Conservation (phyloP, 108 stramenopile species). For the Pseudonitzschia multiseries region DNA sequence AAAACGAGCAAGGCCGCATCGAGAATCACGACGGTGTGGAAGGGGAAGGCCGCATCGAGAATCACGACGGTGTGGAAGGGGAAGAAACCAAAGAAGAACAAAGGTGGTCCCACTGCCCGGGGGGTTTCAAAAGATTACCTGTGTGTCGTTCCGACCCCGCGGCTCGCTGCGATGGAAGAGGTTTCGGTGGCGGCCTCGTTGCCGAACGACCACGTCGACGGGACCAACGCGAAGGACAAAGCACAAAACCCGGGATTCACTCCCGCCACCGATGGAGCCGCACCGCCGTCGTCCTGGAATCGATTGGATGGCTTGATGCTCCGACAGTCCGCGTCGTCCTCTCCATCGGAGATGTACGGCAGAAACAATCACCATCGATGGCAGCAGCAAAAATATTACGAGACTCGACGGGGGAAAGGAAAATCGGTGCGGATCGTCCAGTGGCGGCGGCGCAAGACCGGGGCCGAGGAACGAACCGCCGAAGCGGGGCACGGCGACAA, state of each 20-base stretch:
- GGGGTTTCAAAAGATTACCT: conserved; percentile 27
- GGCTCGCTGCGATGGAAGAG: conserved; percentile 4
- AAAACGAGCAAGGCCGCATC: conserved; percentile 81
- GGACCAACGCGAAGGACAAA: neutral
- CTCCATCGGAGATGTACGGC: conserved; percentile 21
- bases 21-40: conserved; percentile 69
- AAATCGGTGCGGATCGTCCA: conserved; percentile 35
- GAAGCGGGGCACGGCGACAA: neutral
- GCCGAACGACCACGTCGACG: neutral
- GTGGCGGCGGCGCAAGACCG: neutral
- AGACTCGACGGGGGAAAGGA: neutral
- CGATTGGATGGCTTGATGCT: neutral
- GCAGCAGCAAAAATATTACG: neutral
- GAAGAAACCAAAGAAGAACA: conserved; percentile 14
- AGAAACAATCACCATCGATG: neutral
- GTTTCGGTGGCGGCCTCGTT: conserved; percentile 31
- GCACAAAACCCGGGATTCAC: neutral
- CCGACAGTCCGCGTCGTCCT: conserved; percentile 34
- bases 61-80: conserved; percentile 67
- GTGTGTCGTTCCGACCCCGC: conserved; percentile 26
- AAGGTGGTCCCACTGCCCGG: neutral
- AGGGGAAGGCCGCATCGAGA: conserved; percentile 67
- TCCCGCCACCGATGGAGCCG: neutral
- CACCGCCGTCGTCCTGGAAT: neutral
- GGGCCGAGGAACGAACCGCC: neutral